Evolutionary conservation across 257 asterid species (phyloP), one percentile per base, ranked within the genome.

Genomic region (Euphrasia confusa): DNA sequence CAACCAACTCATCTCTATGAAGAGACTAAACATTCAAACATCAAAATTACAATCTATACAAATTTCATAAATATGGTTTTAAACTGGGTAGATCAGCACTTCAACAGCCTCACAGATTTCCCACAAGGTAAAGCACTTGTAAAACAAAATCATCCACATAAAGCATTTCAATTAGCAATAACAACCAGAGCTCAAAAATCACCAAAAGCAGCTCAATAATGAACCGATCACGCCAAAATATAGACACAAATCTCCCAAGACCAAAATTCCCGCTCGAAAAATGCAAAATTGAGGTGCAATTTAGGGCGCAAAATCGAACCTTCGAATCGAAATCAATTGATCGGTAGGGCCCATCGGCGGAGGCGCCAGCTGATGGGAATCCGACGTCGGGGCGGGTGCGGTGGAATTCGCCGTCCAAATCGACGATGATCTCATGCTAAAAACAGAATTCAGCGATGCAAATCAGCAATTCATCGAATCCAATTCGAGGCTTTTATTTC

Each of bases 341-440:
- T 58, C 79, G 18, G 78, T 57, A 28, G 79, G 71, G 48, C 66
- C 74, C 71, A 13, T 58, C 39, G 79, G 72, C 1, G 68, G 72
- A 54, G 66, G 75, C 60, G 68, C 76, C 56, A 68, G 70, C 68
- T 66, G 90, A 65, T 27, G 79, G 61, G 64, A 73, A 60, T 66
- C 49, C 54, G 81, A 77, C 45, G 84, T 54, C 24, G 82, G 71
- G 7, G 65, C 72, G 14, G 68, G 42, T 13, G 86, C 59, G 56
- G 74, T 47, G 37, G 81, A 78, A 80, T 85, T 80, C 58, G 82
- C 96, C 79, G 83, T 71, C 88, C 77, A 77, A 54, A 56, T 45
- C 65, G 84, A 71, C 30, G 85, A 75, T 70, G 87, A 79, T 80
- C 88, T 85, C 95, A 86, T 88, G 17, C 57, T 58, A 39, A 24